These are phyloP conservation scores for Metschnikowia dekortorum DNA, from an alignment of 805 yeast species.

Conservation along the genomic window DNA sequence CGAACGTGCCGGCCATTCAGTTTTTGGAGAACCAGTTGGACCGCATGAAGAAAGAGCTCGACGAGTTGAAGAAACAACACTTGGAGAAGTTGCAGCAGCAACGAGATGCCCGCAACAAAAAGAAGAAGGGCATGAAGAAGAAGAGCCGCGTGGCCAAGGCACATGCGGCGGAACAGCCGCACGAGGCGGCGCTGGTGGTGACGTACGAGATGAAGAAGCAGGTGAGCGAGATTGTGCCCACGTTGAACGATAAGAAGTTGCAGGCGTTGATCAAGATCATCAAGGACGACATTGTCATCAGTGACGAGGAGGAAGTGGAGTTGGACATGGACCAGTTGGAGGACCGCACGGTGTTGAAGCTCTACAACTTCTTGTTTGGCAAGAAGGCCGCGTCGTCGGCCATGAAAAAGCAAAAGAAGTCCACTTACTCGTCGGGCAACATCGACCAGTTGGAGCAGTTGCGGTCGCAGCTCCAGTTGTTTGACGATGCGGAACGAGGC, in stretches of 20 bases:
- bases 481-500: conserved; percentile 31
- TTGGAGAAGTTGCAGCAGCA: conserved; percentile 62
- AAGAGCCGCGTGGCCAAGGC: conserved; percentile 20
- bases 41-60: conserved; percentile 81
- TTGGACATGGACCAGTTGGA: conserved; percentile 92
- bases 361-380: conserved; percentile 72
- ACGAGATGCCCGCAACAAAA: conserved; percentile 48
- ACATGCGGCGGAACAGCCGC: conserved; percentile 22
- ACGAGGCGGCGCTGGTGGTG: conserved; percentile 41
- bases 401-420: conserved; percentile 44
- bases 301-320: conserved; percentile 87
- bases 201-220: conserved; percentile 97
- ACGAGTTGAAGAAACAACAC: conserved; percentile 74
- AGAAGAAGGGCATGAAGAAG: conserved; percentile 34
- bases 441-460: conserved; percentile 62
- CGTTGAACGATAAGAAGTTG: conserved; percentile 71
- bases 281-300: conserved; percentile 54
- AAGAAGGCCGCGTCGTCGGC: conserved; percentile 32
- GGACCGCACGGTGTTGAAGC: conserved; percentile 71
- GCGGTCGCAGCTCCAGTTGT: conserved; percentile 45
- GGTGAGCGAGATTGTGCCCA: conserved; percentile 79
- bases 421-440: conserved; percentile 26
- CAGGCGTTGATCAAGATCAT: conserved; percentile 82
- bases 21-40: conserved; percentile 82
- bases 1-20: conserved; percentile 86